Evolutionary conservation across 768 basidiomycete genomes (phyloP), one percentile per base, ranked within the genome.

Genomic region (Termitomyces titanicus): DNA sequence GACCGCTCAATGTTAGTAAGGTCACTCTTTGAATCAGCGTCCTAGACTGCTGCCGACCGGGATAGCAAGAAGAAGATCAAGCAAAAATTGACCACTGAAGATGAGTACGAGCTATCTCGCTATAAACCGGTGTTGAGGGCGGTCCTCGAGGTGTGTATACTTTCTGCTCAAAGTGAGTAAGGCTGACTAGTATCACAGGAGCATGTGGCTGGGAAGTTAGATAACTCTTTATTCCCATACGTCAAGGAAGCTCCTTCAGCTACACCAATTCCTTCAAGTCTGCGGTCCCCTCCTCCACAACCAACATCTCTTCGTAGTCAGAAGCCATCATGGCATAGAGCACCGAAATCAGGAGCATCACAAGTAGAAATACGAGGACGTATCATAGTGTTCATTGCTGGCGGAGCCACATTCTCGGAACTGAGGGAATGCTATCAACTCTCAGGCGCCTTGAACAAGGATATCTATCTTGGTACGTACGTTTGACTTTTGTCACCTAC

Each of bases 381-480:
- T 27, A 64, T 97, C 13, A 78, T 99, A 34, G 82, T 98, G 17
- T 98, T 98, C 70, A 78, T 98, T 22, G 90, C 92, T 13, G 97
- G 97, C 34, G 97, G 97, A 2, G 86, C 95, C 81, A 95, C 97
- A 2, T 94, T 94, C 68, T 96, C 94, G 0, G 97, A 99, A 71
- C 88, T 95, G 70, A 80, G 96, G 56, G 85, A 94, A 64, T 87
- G 84, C 44, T 98, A 98, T 66, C 78, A 86, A 47, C 76, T 96
- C 15, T 89, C 92, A 3, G 77, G 75, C 45, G 68, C 82, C 2
- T 67, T 92, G 50, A 88, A 89, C 64, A 94, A 89, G 70, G 97
- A 99, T 63, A 82, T 98, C 50, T 90, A 85, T 70, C 90, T 99
- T 54, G 97, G 96, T 96, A 62, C 59, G 62, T 11, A 18, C 15